Evolutionary conservation across 1,139 yeast genomes (phyloP).

Genomic region (Blastobotrys persicus): DNA sequence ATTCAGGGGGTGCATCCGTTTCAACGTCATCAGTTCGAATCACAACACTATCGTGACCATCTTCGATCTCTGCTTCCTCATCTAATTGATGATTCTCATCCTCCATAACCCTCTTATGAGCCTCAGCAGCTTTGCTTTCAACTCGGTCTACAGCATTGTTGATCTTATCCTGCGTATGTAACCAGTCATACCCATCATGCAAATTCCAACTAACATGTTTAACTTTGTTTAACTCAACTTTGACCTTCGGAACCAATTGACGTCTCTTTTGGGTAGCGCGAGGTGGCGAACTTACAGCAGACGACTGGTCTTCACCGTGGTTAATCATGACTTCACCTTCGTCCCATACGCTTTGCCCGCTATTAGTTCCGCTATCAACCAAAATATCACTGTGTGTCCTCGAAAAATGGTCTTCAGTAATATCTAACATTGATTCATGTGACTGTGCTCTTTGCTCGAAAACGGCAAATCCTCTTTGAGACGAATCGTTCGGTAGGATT

Average conservation of each 20-base stretch:
- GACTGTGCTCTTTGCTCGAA: constrained; percentile 32
- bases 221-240: constrained; percentile 17
- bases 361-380: constrained; percentile 5
- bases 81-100: constrained; percentile 18
- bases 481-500: constrained; percentile 10
- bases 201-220: constrained; percentile 47
- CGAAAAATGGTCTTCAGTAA: constrained; percentile 51
- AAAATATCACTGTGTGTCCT: constrained; percentile 14
- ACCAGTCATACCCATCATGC: constrained; percentile 94
- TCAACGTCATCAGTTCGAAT: constrained; percentile 28
- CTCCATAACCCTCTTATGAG: constrained; percentile 17
- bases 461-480: constrained; percentile 19
- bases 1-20: background rate
- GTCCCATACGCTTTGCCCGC: background rate
- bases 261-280: background rate
- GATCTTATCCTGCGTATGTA: constrained; percentile 66
- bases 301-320: background rate
- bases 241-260: constrained; percentile 7
- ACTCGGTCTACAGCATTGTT: constrained; percentile 60
- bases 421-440: constrained; percentile 33
- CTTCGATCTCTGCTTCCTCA: background rate
- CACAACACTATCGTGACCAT: constrained; percentile 16
- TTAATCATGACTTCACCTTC: background rate
- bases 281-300: background rate
- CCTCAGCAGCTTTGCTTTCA: constrained; percentile 48